Evolutionary conservation across 192 early-diverging fungal genomes (phyloP), one percentile per base, ranked within the genome.

Genomic region (Haplosporangium gracile): DNA sequence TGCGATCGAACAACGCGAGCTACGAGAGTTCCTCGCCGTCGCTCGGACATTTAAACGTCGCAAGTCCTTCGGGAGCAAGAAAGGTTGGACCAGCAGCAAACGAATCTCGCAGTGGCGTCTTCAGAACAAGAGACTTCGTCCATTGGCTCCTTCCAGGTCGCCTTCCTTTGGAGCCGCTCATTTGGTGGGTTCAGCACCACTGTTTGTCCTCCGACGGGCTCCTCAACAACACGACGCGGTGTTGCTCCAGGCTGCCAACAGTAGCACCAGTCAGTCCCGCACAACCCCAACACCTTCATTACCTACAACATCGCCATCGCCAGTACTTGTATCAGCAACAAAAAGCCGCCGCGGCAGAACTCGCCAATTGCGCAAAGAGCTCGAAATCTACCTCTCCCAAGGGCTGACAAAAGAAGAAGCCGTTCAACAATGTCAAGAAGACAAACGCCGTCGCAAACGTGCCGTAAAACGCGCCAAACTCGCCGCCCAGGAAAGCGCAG

Each of bases 351-450:
- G 84, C 10, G 70, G 60, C 34, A 68, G 84, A 47, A 80, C 79
- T 5, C 74, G 78, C 8, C 75, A 81, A 32, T 49, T 81, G 18
- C 65, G 84, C 6, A 75, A 79, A 29, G 84, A 81, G 15, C 57
- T 86, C 18, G 47, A 86, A 51, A 76, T 78, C 7, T 86, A 86
- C 29, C 47, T 68, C 49, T 47, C 74, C 6, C 75, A 72, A 22
- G 84, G 84, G 0, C 71, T 86, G 2, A 70, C 79, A 2, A 38
- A 38, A 2, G 84, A 86, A 18, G 84, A 86, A 16, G 84, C 84
- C 11, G 42, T 72, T 9, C 22, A 72, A 18, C 68, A 79, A 26
- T 75, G 78, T 16, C 36, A 77, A 6, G 20, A 42, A 16, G 79
- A 86, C 60, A 32, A 65, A 34, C 60, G 29, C 13, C 60, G 60